Evolutionary conservation across 306 rosid genomes (phyloP).

Genomic region (peach (Prunus persica)): DNA sequence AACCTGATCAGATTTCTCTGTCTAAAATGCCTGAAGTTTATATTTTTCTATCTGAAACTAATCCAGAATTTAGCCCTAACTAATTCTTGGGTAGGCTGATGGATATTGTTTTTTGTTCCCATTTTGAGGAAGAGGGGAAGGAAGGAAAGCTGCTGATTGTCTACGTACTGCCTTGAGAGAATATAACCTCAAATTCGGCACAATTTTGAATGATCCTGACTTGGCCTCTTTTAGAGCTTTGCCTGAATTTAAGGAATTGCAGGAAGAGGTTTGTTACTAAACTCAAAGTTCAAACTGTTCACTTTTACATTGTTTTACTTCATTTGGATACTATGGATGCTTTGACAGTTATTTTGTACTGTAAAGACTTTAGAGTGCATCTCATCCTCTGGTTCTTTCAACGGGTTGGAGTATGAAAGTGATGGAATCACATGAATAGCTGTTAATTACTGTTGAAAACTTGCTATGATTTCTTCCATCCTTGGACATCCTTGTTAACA

Average conservation of each 20-base stretch:
- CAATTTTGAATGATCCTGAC: slow-evolving; percentile 95
- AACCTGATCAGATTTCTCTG: background rate
- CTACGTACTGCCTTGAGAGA: slow-evolving; percentile 86
- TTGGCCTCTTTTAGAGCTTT: slow-evolving; percentile 93
- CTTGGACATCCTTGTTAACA: background rate
- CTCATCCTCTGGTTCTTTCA: background rate
- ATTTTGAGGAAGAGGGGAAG: slow-evolving; percentile 84
- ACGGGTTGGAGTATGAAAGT: background rate
- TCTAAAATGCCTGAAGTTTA: background rate
- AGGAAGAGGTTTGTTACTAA: slow-evolving; percentile 73
- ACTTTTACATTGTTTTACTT: background rate
- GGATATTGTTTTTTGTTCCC: slow-evolving; percentile 34
- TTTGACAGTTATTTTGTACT: background rate
- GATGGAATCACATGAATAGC: slow-evolving; percentile 11
- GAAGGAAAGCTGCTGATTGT: slow-evolving; percentile 85
- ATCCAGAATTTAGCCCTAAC: background rate
- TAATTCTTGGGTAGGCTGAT: slow-evolving; percentile 17
- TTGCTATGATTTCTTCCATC: slow-evolving; percentile 10
- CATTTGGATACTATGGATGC: background rate
- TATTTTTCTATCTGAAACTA: background rate
- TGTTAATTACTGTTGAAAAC: background rate
- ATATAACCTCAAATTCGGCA: slow-evolving; percentile 85
- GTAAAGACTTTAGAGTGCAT: background rate
- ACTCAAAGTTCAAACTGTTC: background rate
- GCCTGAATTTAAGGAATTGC: slow-evolving; percentile 92